Conservation (phyloP, 129 eudicot species). For the Solidago caesia region DNA sequence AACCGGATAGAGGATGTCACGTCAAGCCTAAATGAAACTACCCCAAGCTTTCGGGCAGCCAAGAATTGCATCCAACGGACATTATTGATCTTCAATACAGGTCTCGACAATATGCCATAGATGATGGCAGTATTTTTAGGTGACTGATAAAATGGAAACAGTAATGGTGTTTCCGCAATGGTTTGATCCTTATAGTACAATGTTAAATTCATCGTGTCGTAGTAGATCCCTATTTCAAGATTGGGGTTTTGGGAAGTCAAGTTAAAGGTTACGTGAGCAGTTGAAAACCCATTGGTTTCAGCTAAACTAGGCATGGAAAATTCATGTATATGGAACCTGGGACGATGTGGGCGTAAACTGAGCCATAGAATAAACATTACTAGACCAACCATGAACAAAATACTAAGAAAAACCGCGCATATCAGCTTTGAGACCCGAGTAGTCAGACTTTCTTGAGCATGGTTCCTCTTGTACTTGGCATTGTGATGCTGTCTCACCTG, state of each 20-base stretch:
- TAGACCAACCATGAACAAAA: slow-evolving; percentile 57
- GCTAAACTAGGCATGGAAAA: slow-evolving; percentile 55
- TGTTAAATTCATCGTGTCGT: slow-evolving; percentile 44
- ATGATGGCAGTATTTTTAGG: slow-evolving; percentile 58
- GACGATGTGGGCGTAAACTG: slow-evolving; percentile 83
- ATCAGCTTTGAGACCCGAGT: slow-evolving; percentile 67
- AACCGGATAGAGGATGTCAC: slow-evolving; percentile 64
- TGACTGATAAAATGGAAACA: slow-evolving; percentile 56
- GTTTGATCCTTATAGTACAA: slow-evolving; percentile 47
- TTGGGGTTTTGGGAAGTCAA: slow-evolving; percentile 66
- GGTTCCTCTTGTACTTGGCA: slow-evolving; percentile 61
- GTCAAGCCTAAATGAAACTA: slow-evolving; percentile 50
- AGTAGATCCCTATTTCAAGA: slow-evolving; percentile 57
- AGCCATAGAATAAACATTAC: slow-evolving; percentile 75
- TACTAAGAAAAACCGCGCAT: slow-evolving; percentile 53
- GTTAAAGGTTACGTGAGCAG: slow-evolving; percentile 54
- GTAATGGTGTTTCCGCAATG: slow-evolving; percentile 46
- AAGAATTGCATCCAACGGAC: slow-evolving; percentile 52
- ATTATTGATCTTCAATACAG: slow-evolving; percentile 40
- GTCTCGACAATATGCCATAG: slow-evolving; percentile 48
- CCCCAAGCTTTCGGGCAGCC: slow-evolving; percentile 49
- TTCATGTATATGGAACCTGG: slow-evolving; percentile 53
- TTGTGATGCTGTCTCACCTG: slow-evolving; percentile 48
- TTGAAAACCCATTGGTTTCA: slow-evolving; percentile 41
- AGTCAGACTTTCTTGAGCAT: slow-evolving; percentile 71